Evolutionary conservation across 2,329 filamentous ascomycete species (phyloP).

Genomic region (Cytospora mali): DNA sequence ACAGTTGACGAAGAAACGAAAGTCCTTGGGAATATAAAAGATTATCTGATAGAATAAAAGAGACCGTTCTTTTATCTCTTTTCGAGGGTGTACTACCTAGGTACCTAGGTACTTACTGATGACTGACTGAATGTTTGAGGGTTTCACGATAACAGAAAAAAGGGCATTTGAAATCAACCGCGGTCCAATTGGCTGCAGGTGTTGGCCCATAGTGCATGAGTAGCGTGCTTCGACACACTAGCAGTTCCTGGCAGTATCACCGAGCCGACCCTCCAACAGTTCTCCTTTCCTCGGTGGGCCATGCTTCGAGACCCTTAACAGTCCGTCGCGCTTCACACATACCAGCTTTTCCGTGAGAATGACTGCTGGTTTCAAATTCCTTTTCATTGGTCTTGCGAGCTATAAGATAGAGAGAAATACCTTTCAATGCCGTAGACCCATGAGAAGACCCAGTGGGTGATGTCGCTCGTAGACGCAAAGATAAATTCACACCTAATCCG

Average conservation of each 20-base stretch:
- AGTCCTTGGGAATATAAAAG: not conserved
- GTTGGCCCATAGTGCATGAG: not conserved
- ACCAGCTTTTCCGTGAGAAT: not conserved
- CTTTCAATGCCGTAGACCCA: not conserved
- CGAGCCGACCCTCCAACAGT: not conserved
- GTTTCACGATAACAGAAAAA: not conserved
- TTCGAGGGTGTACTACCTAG: too few species aligned
- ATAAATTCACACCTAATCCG: not conserved
- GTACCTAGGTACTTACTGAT: not conserved
- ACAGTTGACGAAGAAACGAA: not conserved
- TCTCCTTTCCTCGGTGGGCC: not conserved
- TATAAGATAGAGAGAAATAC: not conserved
- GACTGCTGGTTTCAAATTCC: not conserved
- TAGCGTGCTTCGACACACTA: slow-evolving; percentile 2
- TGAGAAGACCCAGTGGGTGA: not conserved
- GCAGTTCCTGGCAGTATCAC: not conserved
- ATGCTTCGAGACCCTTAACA: too few species aligned
- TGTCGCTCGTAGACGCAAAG: not conserved
- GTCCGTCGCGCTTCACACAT: too few species aligned
- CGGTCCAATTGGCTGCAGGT: slow-evolving; percentile 16
- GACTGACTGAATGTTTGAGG: slow-evolving; percentile 17
- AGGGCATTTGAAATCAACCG: slow-evolving; percentile 26
- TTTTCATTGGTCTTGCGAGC: not conserved
- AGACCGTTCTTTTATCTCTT: not conserved
- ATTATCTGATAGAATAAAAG: not conserved